Conservation (phyloP, 2,329 filamentous ascomycete genomes). For the Pleurostoma richardsiae region DNA sequence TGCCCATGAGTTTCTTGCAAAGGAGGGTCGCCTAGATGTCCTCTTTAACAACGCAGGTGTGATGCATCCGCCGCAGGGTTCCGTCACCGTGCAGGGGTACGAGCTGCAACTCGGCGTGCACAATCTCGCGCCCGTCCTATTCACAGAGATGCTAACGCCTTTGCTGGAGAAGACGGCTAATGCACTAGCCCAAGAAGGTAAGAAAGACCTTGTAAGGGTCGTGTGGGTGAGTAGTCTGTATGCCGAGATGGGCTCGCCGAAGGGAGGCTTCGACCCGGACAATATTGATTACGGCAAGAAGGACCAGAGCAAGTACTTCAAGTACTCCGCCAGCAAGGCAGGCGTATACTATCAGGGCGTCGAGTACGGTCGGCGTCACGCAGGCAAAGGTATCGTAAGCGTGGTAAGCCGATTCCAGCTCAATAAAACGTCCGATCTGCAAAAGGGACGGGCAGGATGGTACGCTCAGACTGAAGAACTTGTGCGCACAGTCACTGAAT, state of each 20-base stretch:
- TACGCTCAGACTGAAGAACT: too few species aligned
- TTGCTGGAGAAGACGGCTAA: conserved; percentile 3
- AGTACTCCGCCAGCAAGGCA: conserved; percentile 18
- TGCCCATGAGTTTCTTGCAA: conserved; percentile 12
- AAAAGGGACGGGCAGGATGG: too few species aligned
- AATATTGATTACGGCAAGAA: conserved; percentile 6
- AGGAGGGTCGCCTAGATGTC: conserved; percentile 23
- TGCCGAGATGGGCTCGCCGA: conserved; percentile 2
- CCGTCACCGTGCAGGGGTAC: conserved; percentile 14
- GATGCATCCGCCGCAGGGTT: conserved; percentile 22
- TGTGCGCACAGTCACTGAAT: background rate
- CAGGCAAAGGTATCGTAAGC: conserved; percentile 15
- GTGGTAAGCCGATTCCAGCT: conserved; percentile 1
- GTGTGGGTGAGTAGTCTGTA: conserved; percentile 6
- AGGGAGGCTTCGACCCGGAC: conserved; percentile 4
- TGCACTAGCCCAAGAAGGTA: background rate
- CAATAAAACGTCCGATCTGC: too few species aligned
- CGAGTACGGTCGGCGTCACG: conserved; percentile 16
- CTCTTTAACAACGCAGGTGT: conserved; percentile 35
- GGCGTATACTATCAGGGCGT: conserved; percentile 13
- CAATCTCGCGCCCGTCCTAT: conserved; percentile 6
- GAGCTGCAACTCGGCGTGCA: conserved; percentile 11
- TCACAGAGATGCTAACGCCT: conserved; percentile 8
- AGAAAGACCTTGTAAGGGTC: conserved; percentile 3
- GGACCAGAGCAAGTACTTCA: background rate